These are phyloP conservation scores for Adansonia grandidieri DNA, from an alignment of 441 rosid genomes.

Conservation along the genomic window DNA sequence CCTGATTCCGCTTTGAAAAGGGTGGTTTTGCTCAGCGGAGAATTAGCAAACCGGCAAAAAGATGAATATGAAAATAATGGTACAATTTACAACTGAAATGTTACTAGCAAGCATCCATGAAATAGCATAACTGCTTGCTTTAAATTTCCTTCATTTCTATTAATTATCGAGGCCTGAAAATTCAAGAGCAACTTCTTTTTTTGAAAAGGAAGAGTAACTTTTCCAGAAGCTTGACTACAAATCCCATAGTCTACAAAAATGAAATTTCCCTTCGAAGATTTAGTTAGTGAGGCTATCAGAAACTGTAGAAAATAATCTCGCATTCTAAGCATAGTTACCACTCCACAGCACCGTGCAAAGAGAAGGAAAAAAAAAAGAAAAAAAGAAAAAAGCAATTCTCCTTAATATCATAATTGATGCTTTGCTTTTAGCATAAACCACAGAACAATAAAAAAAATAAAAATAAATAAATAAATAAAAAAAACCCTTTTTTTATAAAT, in stretches of 20 bases:
- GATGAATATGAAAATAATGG: background rate
- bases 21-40: background rate
- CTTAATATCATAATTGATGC: background rate
- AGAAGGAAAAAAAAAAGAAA: background rate
- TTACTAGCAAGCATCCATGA: slow-evolving; percentile 15
- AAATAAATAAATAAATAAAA: background rate
- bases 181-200: background rate
- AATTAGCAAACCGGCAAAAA: background rate
- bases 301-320: background rate
- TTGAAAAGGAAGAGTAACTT: background rate
- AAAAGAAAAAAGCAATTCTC: background rate
- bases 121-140: background rate
- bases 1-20: slow-evolving; percentile 9
- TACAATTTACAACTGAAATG: background rate
- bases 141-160: background rate
- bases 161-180: background rate
- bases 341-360: background rate
- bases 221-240: background rate
- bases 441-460: too few species aligned
- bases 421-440: background rate
- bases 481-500: background rate
- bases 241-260: background rate
- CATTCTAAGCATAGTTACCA: too few species aligned
- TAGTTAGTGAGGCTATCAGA: background rate
- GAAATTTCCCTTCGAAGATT: background rate